Evolutionary conservation across 257 asterid species (phyloP).

Genomic region (Echium plantagineum): DNA sequence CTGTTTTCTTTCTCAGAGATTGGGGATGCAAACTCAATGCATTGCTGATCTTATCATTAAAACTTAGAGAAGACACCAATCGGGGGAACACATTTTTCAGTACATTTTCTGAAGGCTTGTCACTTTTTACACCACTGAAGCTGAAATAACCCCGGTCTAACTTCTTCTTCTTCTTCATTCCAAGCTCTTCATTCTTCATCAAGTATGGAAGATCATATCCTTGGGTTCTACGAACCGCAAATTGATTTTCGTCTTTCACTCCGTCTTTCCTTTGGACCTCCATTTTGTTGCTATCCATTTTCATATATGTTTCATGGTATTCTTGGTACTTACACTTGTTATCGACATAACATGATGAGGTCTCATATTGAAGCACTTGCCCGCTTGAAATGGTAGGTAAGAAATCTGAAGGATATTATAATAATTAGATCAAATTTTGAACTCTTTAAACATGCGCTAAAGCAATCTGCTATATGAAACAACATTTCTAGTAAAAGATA

Average conservation of each 20-base stretch:
- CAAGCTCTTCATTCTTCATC: conserved; percentile 30
- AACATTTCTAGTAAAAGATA: not conserved
- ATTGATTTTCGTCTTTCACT: conserved; percentile 32
- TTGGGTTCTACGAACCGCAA: conserved; percentile 31
- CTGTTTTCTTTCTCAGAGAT: conserved; percentile 57
- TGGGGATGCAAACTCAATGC: conserved; percentile 29
- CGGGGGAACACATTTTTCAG: conserved; percentile 61
- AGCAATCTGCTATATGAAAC: not conserved
- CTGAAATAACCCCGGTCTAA: conserved; percentile 43
- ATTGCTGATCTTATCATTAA: conserved; percentile 45
- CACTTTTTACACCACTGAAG: conserved; percentile 42
- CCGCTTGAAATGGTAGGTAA: conserved; percentile 44
- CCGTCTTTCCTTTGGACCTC: conserved; percentile 36
- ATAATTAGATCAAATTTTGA: not conserved
- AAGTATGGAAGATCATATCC: conserved; percentile 28
- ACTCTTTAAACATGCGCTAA: not conserved
- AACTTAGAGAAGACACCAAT: conserved; percentile 58
- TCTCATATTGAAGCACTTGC: conserved; percentile 63
- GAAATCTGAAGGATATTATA: conserved; percentile 27
- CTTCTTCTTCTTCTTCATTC: conserved; percentile 33
- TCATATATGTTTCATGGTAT: conserved; percentile 39
- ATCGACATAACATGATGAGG: conserved; percentile 51
- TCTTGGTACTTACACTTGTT: conserved; percentile 41
- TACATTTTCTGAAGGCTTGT: conserved; percentile 38
- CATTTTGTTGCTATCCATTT: conserved; percentile 29